Evolutionary conservation across 2,329 filamentous ascomycete genomes (phyloP), one percentile per base, ranked within the genome.

Genomic region (Fusarium sp.): DNA sequence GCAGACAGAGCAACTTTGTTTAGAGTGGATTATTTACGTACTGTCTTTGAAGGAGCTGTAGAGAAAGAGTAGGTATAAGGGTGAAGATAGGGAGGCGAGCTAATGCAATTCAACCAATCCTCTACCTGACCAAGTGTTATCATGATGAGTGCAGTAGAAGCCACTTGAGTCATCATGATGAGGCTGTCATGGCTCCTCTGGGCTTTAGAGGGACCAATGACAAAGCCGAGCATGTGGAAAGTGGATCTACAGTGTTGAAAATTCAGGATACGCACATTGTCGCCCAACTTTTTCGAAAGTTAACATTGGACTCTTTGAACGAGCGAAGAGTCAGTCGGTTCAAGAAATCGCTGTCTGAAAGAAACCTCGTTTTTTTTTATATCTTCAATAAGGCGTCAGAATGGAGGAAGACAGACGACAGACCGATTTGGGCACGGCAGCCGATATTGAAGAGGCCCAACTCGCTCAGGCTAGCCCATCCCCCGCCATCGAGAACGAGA

Each of bases 401-500:
- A 95, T 95, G 93, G 92, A 95, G 77, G 89, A 92, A 72, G 92
- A 95, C 76, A 84, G 92, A 71, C 88, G 87, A 33, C 84, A 89
- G 65, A 87, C 89, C 33, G 91, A 94, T 74, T 81, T 95, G 28
- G 92, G 92, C 61, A 85, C 92, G 42, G 89, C 89, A 14, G 85
- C 88, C 52, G 88, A 92, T 69, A 88, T 91, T 40, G 89, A 90
- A 67, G 85, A 82, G 62, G 74, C 78, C 17, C 80, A 82, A 40
- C 66, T 74, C 59, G 76, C 80, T 42, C 75, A 82, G 78, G 71
- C 78, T 31, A 65, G 54, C 51, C 52, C 57, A 39, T 49, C 64
- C 61, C 55, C 71, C 60, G 39, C 51, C 45, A 40, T 59, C 49
- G 65, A 71, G 33, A 66, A 36, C 22, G 63, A 69, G 39, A 42